phyloP scores from a whole-genome alignment of 805 yeast species.

The Ogataea kodamae region DNA sequence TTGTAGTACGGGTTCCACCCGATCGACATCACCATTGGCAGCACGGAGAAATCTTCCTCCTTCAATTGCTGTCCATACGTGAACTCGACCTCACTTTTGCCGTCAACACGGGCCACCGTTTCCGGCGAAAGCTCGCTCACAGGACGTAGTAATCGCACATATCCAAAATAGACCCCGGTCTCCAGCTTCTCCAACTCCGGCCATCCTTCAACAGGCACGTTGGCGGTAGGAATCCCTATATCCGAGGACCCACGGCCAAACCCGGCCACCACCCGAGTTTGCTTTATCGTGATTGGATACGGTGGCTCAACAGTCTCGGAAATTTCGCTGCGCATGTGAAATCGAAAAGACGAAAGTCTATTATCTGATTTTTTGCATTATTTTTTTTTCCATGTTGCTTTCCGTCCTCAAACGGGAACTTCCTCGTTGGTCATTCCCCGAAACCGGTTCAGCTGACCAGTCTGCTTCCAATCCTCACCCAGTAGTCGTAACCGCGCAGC shows the following conservation, averaged over 20 bases:
- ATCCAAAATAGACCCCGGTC: slow-evolving; percentile 92
- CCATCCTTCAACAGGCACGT: slow-evolving; percentile 56
- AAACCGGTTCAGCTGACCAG: slow-evolving; percentile 44
- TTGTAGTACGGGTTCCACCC: slow-evolving; percentile 95
- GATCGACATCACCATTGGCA: slow-evolving; percentile 92
- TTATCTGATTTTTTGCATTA: too few relatives aligned
- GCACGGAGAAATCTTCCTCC: slow-evolving; percentile 41
- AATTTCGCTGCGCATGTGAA: slow-evolving; percentile 40
- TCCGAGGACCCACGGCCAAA: slow-evolving; percentile 95
- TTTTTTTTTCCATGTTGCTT: too few relatives aligned
- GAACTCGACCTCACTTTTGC: slow-evolving; percentile 44
- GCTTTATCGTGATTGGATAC: slow-evolving; percentile 45
- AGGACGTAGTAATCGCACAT: slow-evolving; percentile 26
- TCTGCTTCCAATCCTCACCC: slow-evolving; percentile 71
- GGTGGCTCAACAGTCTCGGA: slow-evolving; percentile 43
- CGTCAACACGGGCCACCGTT: slow-evolving; percentile 32
- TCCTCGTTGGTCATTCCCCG: slow-evolving; percentile 36
- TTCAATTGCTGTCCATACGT: slow-evolving; percentile 56
- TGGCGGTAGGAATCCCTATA: slow-evolving; percentile 94
- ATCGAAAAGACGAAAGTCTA: too few relatives aligned
- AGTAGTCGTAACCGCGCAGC: slow-evolving; percentile 73
- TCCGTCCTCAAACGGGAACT: slow-evolving; percentile 18
- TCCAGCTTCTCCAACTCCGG: slow-evolving; percentile 41
- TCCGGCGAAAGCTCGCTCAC: slow-evolving; percentile 18
- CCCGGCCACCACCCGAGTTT: slow-evolving; percentile 63